Evolutionary conservation across 768 basidiomycete species (phyloP).

Genomic region (Rhodotorula kratochvilovae): DNA sequence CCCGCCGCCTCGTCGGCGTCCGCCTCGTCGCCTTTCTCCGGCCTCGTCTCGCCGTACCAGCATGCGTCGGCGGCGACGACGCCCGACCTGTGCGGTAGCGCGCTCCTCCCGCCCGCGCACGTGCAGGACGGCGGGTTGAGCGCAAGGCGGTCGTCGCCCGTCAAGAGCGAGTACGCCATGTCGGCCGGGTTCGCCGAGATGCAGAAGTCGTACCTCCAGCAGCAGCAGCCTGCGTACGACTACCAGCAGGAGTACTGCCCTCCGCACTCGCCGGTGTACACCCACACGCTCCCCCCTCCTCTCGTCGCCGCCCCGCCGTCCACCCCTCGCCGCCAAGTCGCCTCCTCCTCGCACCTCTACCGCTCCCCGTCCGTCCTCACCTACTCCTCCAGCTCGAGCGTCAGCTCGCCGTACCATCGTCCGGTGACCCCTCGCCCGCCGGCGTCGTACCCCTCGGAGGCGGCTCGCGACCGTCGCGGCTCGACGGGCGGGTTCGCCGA

Average conservation of each 20-base stretch:
- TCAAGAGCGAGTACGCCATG: background rate
- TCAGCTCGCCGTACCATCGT: constrained; percentile 21
- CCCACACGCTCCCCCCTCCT: background rate
- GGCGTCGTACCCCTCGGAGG: background rate
- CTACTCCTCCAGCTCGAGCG: background rate
- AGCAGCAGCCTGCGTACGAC: background rate
- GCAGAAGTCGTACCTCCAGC: constrained; percentile 17
- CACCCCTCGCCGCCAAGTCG: constrained; percentile 4
- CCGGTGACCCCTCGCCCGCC: constrained; percentile 1
- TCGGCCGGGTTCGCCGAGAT: constrained; percentile 16
- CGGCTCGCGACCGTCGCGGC: background rate
- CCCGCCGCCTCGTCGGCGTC: constrained; percentile 24
- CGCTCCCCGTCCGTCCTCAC: constrained; percentile 18
- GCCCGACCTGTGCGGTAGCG: background rate
- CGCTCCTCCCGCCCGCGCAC: background rate
- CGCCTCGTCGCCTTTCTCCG: constrained; percentile 10
- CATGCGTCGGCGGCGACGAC: background rate
- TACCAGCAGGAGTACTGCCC: background rate
- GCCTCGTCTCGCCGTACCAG: constrained; percentile 16
- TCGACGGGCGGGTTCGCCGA: background rate
- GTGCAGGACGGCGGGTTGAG: background rate
- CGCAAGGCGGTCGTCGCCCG: background rate
- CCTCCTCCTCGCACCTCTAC: constrained; percentile 19
- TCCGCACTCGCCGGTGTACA: background rate
- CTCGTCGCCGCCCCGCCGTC: background rate